A percentile compares a stretch with the other conserved stretches of the same genome.
Evolutionary conservation across 345 rosid genomes (phyloP).

Genomic region (Salix koriyanagi): DNA sequence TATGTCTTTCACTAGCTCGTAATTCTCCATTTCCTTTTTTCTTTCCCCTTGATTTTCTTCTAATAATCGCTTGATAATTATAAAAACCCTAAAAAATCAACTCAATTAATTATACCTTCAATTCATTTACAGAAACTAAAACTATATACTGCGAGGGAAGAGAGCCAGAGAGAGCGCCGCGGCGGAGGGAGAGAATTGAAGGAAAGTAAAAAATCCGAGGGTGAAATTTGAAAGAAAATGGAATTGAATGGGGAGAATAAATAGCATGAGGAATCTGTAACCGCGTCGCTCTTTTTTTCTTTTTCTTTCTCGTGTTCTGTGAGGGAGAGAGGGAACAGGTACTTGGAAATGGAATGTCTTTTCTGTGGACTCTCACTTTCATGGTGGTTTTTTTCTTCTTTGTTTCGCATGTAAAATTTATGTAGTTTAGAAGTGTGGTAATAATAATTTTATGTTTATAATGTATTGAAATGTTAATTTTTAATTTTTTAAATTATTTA

Average conservation of each 20-base stretch:
- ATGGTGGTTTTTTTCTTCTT: no score
- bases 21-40: constrained; percentile 14
- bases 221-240: neutral
- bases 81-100: no score
- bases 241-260: neutral
- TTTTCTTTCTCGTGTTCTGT: neutral
- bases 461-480: no score
- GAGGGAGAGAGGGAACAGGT: neutral
- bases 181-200: constrained; percentile 4
- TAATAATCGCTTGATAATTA: no score
- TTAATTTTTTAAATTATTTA: no score
- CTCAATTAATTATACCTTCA: no score
- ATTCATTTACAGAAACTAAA: no score
- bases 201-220: constrained; percentile 12
- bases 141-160: neutral
- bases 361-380: no score
- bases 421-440: no score
- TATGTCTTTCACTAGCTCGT: constrained; percentile 23
- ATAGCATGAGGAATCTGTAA: neutral
- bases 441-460: no score
- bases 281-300: neutral
- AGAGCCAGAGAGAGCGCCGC: neutral
- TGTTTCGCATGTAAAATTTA: no score
- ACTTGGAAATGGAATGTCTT: no score
- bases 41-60: neutral